These are phyloP conservation scores for Coffea canephora DNA, from an alignment of 257 asterid genomes.

Conservation along the genomic window DNA sequence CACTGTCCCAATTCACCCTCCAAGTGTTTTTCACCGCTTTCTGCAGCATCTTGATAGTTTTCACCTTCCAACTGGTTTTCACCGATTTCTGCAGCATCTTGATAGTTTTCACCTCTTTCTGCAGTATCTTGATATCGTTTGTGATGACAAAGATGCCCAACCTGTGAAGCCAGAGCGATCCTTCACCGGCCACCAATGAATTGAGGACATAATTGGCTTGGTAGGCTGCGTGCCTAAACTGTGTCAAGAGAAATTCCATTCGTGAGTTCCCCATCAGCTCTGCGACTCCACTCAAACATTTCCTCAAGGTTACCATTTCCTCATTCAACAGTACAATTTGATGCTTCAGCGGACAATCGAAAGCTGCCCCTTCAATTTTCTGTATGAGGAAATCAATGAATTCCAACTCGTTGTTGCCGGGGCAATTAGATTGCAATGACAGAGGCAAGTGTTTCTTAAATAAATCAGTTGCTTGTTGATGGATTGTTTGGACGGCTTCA, in stretches of 20 bases:
- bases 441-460: no score
- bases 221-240: not conserved
- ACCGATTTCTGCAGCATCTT: not conserved
- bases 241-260: not conserved
- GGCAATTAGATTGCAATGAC: no score
- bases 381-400: no score
- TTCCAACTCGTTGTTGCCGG: no score
- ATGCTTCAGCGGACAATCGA: no score
- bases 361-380: no score
- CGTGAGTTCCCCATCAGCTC: not conserved
- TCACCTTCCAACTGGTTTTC: not conserved
- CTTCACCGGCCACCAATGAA: conserved; percentile 14
- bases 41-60: not conserved
- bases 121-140: conserved; percentile 3
- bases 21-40: not conserved
- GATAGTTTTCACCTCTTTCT: not conserved
- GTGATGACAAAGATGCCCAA: conserved; percentile 6
- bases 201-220: conserved; percentile 4
- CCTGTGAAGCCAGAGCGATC: conserved; percentile 20
- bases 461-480: no score
- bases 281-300: not conserved
- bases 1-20: not conserved
- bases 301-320: not conserved
- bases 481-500: no score
- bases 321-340: no score